These are phyloP conservation scores for Dendrothele bispora DNA, from an alignment of 768 basidiomycete genomes.

Conservation along the genomic window DNA sequence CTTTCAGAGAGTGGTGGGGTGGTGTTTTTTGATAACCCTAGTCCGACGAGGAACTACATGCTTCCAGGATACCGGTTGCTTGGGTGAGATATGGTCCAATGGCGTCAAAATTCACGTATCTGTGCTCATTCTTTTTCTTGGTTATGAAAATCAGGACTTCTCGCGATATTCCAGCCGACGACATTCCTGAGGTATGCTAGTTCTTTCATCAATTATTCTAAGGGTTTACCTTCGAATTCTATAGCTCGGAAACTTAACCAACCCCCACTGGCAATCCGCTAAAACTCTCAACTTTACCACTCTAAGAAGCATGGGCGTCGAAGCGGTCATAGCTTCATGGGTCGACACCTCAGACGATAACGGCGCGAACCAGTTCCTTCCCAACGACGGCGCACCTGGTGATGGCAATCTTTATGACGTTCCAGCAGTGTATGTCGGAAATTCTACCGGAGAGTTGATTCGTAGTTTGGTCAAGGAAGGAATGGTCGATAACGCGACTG, in stretches of 20 bases:
- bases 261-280: conserved; percentile 30
- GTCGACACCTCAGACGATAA: conserved; percentile 26
- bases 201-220: not conserved
- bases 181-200: not conserved
- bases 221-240: not conserved
- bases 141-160: no score
- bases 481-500: conserved; percentile 22
- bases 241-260: conserved; percentile 28
- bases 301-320: conserved; percentile 19
- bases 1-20: conserved; percentile 20
- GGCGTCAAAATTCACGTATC: no score
- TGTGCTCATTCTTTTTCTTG: no score
- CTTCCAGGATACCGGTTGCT: conserved; percentile 25
- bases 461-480: conserved; percentile 17
- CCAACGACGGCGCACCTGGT: conserved; percentile 22
- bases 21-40: conserved; percentile 31
- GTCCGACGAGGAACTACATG: conserved; percentile 28
- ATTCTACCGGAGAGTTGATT: conserved; percentile 27
- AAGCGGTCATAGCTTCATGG: conserved; percentile 27
- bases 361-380: conserved; percentile 28
- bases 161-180: not conserved
- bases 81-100: no score
- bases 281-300: conserved; percentile 25
- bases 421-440: conserved; percentile 27
- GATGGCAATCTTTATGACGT: conserved; percentile 26